phyloP scores from a whole-genome alignment of 148 eudicot genomes.

The Rhododendron simsii region DNA sequence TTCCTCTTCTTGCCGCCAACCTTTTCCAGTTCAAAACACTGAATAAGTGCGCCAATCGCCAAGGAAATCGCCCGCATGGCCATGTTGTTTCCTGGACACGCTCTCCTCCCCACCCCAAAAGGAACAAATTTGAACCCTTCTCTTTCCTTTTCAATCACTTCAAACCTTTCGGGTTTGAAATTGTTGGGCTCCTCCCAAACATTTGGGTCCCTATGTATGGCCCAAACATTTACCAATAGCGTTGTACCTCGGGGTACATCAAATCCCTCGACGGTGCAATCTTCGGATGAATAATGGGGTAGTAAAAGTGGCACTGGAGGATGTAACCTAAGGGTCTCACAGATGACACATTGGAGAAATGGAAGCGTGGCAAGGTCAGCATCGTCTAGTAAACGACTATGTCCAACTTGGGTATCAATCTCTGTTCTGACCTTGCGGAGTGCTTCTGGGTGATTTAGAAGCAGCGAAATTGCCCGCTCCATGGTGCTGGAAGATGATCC shows the following conservation, averaged over 20 bases:
- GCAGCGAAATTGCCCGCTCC: slow-evolving; percentile 29
- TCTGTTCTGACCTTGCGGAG: slow-evolving; percentile 17
- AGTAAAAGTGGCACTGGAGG: slow-evolving; percentile 24
- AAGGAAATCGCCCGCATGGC: slow-evolving; percentile 14
- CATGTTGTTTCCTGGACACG: slow-evolving; percentile 30
- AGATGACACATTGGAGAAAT: slow-evolving; percentile 19
- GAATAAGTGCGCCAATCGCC: slow-evolving; percentile 24
- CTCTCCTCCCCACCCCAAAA: slow-evolving; percentile 33
- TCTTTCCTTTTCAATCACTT: not conserved
- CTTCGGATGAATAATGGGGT: slow-evolving; percentile 28
- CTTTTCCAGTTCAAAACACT: slow-evolving; percentile 32
- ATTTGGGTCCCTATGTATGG: not conserved
- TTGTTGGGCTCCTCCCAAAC: slow-evolving; percentile 31
- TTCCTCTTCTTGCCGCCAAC: not conserved
- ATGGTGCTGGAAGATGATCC: slow-evolving; percentile 19
- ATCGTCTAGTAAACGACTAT: slow-evolving; percentile 18
- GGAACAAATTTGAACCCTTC: slow-evolving; percentile 29
- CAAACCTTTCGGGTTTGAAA: slow-evolving; percentile 33
- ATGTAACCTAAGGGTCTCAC: slow-evolving; percentile 22
- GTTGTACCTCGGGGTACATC: slow-evolving; percentile 25
- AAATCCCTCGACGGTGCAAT: slow-evolving; percentile 25
- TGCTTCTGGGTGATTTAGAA: slow-evolving; percentile 19
- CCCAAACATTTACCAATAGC: not conserved
- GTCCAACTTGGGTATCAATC: slow-evolving; percentile 20
- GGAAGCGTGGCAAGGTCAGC: slow-evolving; percentile 21